These are phyloP conservation scores for Saccharomycopsis amapae DNA, from an alignment of 805 yeast genomes.

Conservation along the genomic window DNA sequence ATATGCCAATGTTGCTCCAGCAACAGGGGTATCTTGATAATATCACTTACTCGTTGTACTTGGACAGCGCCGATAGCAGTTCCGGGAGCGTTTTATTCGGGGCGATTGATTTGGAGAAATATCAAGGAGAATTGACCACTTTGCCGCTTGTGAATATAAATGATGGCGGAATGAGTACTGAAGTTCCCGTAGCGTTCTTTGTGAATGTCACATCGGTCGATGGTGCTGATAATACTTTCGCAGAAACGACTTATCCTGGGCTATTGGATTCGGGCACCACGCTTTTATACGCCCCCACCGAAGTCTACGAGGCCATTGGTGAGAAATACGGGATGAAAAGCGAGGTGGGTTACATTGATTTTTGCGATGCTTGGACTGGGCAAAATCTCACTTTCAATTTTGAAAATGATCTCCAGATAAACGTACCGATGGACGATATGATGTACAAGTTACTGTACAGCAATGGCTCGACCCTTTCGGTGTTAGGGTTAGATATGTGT, in stretches of 20 bases:
- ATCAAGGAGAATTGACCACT: constrained; percentile 42
- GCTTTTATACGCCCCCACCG: constrained; percentile 37
- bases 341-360: constrained; percentile 17
- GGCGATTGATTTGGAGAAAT: constrained; percentile 60
- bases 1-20: constrained; percentile 30
- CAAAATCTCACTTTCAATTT: not conserved
- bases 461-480: constrained; percentile 8
- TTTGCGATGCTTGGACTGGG: constrained; percentile 9
- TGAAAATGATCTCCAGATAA: not conserved
- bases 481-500: constrained; percentile 9
- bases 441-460: too few species aligned
- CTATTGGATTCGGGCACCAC: constrained; percentile 40
- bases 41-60: constrained; percentile 44
- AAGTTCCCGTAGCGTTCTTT: constrained; percentile 45
- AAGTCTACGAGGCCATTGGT: constrained; percentile 25
- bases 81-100: constrained; percentile 47
- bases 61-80: constrained; percentile 27
- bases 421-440: constrained; percentile 12
- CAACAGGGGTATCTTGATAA: too few species aligned
- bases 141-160: constrained; percentile 45
- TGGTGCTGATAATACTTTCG: constrained; percentile 23
- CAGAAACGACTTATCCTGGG: constrained; percentile 31
- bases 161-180: constrained; percentile 28
- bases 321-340: constrained; percentile 12
- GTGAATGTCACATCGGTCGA: constrained; percentile 26